Base-by-base conservation (phyloP, 2,329 filamentous ascomycete genomes). In the Emmonsiellopsis sp. region DNA sequence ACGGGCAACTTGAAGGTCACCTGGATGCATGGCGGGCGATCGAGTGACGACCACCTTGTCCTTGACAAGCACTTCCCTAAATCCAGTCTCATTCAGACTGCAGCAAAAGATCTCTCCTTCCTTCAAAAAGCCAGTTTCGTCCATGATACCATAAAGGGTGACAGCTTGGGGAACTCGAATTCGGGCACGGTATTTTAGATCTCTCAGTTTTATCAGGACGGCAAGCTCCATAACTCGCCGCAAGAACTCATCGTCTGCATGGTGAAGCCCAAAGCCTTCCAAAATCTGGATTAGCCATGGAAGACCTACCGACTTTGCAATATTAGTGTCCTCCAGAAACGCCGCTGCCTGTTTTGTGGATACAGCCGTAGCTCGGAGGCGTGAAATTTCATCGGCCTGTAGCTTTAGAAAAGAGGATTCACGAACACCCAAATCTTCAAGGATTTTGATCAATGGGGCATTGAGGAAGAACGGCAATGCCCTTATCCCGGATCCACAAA, bases 131-230 rank as follows among this genome's bases (percentile, higher is more conserved):
- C 80, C 81, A 0, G 86, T 89, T 66, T 94, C 88, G 57, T 95
- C 89, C 81, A 93, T 87, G 49, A 94, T 77, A 0, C 89, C 89
- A 60, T 89, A 90, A 0, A 94, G 74, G 0, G 87, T 90, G n/a
- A 84, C 78, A 0, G 87, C 89, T 13, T 84, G 66, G 0, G 78
- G 68, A 0, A 95, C 79, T 0, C 81, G 84, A 36, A 94, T 93
- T 1, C 87, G 81, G 0, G 86, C 82, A 52, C 85, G 86, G 68
- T 93, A 83, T 65, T 94, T 95, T 39, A 95, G 71, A 32, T 86
- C 75, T 3, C 87, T 80, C 3, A 95, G 71, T 58, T 87, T 84
- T 1, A 79, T 74, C n/a, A 93, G 71, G 0, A 91, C 75, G 6
- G 83, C 75, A 7, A 87, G 77, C 60, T 93, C 86, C 0, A 93